A percentile compares a stretch with the other conserved stretches of the same genome.
Evolutionary conservation across 2,329 filamentous ascomycete species (phyloP).

Genomic region (Botrytis tulipae): DNA sequence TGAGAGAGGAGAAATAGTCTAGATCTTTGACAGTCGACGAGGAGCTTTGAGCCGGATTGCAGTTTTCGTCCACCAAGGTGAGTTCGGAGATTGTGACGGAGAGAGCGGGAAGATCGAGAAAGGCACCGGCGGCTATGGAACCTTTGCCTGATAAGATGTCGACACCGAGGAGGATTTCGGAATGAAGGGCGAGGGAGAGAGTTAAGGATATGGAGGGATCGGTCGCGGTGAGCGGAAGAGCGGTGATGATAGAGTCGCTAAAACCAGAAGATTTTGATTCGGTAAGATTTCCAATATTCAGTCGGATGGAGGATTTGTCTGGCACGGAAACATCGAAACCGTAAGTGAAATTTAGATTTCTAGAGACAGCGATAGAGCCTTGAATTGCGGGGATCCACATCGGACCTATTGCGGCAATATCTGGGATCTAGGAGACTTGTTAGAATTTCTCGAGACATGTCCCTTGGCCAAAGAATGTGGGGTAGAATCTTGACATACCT

Average conservation of each 20-base stretch:
- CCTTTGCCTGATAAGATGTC: background rate
- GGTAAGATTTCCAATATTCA: slow-evolving; percentile 14
- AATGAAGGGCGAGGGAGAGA: slow-evolving; percentile 2
- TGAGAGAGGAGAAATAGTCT: slow-evolving; percentile 6
- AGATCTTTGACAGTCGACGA: background rate
- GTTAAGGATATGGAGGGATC: background rate
- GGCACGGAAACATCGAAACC: slow-evolving; percentile 8
- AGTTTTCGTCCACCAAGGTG: slow-evolving; percentile 1
- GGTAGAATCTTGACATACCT: background rate
- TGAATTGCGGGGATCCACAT: slow-evolving; percentile 6
- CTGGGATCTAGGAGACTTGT: background rate
- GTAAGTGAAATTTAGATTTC: slow-evolving; percentile 8
- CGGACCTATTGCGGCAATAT: background rate
- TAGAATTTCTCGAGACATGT: background rate
- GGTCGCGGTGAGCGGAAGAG: slow-evolving; percentile 12
- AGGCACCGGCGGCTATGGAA: slow-evolving; percentile 1
- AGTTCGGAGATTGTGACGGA: slow-evolving; percentile 6
- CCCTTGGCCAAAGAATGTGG: background rate
- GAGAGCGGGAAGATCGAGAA: slow-evolving; percentile 10
- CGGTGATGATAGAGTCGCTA: background rate
- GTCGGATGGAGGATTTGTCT: background rate
- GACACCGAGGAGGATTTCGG: slow-evolving; percentile 15
- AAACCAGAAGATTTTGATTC: slow-evolving; percentile 4
- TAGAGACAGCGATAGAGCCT: background rate
- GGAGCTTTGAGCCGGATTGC: background rate